Evolutionary conservation across 1,284 basidiomycete species (phyloP).

Genomic region (Mycosarcoma maydis): DNA sequence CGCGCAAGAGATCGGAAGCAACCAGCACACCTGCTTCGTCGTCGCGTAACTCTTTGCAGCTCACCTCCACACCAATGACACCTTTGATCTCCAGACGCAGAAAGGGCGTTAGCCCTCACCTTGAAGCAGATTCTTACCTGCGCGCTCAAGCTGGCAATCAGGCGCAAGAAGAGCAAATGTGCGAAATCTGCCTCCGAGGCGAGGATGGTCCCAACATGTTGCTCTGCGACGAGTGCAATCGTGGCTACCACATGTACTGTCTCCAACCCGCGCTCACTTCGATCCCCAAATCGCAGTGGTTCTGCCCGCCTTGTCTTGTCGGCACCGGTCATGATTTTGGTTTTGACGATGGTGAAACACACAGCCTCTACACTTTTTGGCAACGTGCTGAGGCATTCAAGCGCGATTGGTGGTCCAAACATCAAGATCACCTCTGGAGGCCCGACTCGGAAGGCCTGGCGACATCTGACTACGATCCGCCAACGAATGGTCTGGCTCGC

Average conservation of each 20-base stretch:
- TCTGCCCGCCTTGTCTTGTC: slow-evolving; percentile 90
- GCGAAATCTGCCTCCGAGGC: slow-evolving; percentile 75
- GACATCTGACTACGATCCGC: not conserved
- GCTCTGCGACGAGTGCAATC: slow-evolving; percentile 95
- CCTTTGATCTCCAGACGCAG: slow-evolving; percentile 23
- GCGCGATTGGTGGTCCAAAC: slow-evolving; percentile 74
- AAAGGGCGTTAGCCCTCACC: slow-evolving; percentile 35
- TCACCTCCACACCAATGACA: slow-evolving; percentile 26
- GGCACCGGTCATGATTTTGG: slow-evolving; percentile 97
- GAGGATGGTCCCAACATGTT: slow-evolving; percentile 89
- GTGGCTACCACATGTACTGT: slow-evolving; percentile 93
- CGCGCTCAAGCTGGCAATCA: slow-evolving; percentile 7
- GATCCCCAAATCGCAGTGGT: slow-evolving; percentile 95
- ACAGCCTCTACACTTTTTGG: slow-evolving; percentile 90
- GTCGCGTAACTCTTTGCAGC: slow-evolving; percentile 20
- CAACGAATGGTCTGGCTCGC: slow-evolving; percentile 48
- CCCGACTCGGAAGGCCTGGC: slow-evolving; percentile 8
- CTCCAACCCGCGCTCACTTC: slow-evolving; percentile 85
- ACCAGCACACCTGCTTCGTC: slow-evolving; percentile 22
- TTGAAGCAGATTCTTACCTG: slow-evolving; percentile 18
- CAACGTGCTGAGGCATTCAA: slow-evolving; percentile 85
- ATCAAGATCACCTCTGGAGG: slow-evolving; percentile 40
- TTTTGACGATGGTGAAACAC: slow-evolving; percentile 97
- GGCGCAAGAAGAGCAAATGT: slow-evolving; percentile 52
- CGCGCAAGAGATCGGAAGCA: slow-evolving; percentile 35